Percentiles rank a stretch among this genome's conserved stretches.
phyloP scores from a whole-genome alignment of 2,329 filamentous ascomycete genomes.

The Trichoderma arundinaceum region DNA sequence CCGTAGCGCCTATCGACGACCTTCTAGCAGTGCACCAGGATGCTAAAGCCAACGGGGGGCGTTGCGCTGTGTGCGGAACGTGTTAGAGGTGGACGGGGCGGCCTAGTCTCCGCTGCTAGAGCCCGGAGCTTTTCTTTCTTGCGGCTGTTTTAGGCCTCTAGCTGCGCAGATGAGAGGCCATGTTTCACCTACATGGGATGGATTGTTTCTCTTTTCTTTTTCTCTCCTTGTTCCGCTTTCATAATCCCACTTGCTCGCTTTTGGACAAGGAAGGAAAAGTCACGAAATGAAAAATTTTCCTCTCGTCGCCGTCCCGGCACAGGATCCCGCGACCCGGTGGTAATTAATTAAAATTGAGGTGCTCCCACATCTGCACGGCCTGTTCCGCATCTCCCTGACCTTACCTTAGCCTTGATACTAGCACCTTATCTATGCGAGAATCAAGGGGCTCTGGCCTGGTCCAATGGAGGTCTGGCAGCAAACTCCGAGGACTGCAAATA shows the following conservation, averaged over 20 bases:
- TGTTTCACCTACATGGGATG: too few relatives aligned
- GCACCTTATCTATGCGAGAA: conserved; percentile 8
- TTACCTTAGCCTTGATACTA: too few relatives aligned
- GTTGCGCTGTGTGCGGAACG: too few relatives aligned
- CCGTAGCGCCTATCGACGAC: conserved; percentile 1
- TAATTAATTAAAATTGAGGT: neutral
- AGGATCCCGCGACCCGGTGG: neutral
- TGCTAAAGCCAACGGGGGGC: too few relatives aligned
- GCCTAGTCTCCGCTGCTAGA: conserved; percentile 17
- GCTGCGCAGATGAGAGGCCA: too few relatives aligned
- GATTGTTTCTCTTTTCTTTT: neutral
- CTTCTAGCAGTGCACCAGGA: too few relatives aligned
- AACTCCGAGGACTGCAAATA: too few relatives aligned
- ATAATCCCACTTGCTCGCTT: neutral
- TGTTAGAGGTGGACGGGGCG: conserved; percentile 21
- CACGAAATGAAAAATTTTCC: neutral
- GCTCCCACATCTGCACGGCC: conserved; percentile 10
- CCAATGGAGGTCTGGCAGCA: neutral
- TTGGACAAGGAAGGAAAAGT: neutral
- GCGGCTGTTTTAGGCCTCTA: too few relatives aligned
- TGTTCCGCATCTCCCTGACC: conserved; percentile 6
- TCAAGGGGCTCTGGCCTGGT: conserved; percentile 7
- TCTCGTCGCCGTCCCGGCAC: neutral
- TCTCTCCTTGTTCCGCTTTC: conserved; percentile 16
- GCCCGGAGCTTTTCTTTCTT: too few relatives aligned